Evolutionary conservation across 345 rosid species (phyloP).

Genomic region (Carallia brachiata): DNA sequence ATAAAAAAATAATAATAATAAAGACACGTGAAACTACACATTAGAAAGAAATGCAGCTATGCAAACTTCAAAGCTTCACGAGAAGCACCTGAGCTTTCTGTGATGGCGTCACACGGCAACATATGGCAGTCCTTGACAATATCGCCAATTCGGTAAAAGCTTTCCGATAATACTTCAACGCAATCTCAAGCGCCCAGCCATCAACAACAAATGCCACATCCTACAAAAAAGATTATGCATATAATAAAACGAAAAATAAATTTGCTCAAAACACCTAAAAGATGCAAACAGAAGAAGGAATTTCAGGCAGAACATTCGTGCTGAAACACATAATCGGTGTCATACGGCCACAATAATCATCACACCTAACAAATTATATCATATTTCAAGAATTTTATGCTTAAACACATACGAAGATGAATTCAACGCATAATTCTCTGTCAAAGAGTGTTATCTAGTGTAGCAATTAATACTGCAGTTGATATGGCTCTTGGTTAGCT

Average conservation of each 20-base stretch:
- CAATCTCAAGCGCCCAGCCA: slow-evolving; percentile 99
- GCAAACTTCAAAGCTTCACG: slow-evolving; percentile 13
- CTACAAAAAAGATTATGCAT: slow-evolving; percentile 28
- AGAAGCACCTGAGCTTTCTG: slow-evolving; percentile 90
- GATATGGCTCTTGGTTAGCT: background rate
- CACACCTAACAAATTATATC: background rate
- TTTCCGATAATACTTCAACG: slow-evolving; percentile 69
- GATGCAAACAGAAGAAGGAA: background rate
- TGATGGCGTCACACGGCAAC: slow-evolving; percentile 97
- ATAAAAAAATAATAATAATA: slow-evolving; percentile 5
- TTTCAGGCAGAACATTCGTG: background rate
- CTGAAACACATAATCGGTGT: too few relatives aligned
- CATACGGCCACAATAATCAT: background rate
- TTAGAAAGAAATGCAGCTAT: background rate
- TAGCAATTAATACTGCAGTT: background rate
- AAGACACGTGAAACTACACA: background rate
- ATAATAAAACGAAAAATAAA: background rate
- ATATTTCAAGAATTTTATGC: background rate
- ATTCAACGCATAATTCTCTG: background rate
- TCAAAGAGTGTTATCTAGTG: background rate
- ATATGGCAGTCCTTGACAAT: slow-evolving; percentile 93
- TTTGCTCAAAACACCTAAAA: background rate
- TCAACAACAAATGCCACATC: slow-evolving; percentile 95
- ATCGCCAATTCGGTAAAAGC: slow-evolving; percentile 93
- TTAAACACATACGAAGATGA: background rate